Base-by-base conservation (phyloP, 495 filamentous ascomycete genomes). In the Aspergillus leporis region DNA sequence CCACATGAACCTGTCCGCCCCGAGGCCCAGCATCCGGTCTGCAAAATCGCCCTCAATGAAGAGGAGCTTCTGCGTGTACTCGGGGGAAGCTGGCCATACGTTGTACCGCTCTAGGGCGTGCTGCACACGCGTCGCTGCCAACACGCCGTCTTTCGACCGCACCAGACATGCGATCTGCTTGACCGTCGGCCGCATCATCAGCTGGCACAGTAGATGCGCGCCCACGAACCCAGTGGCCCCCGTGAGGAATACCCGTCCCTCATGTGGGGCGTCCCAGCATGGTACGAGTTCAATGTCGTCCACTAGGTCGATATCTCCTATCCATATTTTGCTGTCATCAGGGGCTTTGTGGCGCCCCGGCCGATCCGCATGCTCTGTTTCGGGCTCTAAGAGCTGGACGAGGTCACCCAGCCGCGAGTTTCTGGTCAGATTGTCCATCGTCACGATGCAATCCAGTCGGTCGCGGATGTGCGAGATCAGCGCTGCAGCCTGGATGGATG, bases 191-290 rank as follows among this genome's bases (percentile, higher is more conserved):
- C 40, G 48, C 16, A 23, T 32, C 48, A 56, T 40, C 12, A 61
- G 22, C 1, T 41, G 34, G 10, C 30, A 25, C 0, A 61, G 60
- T 1, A 61, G 43, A 28, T 57, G 49, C 0, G 49, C 28, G 10
- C 60, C 54, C 5, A 61, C 54, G 41, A 61, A 61, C 0, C 66
- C 66, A 0, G 63, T 68, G 1, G 40, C 63, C 13, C 62, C 60
- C 8, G 66, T 63, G 9, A 61, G 1, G 40, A 61, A 53, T 0
- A 58, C 60, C 18, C 40, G 34, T 8, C 60, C 60, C 25, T 61
- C 60, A 49, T 28, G 8, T 3, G 23, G 13, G 16, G 53, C 12
- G 18, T 57, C 45, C 60, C 60, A 58, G 12, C 53, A 22, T 5
- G 49, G 60, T 2, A 61, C 28, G 19, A 48, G 13, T 36, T 50